These are phyloP conservation scores for Diversispora eburnea DNA, from an alignment of 192 early-diverging fungal genomes.

Conservation along the genomic window DNA sequence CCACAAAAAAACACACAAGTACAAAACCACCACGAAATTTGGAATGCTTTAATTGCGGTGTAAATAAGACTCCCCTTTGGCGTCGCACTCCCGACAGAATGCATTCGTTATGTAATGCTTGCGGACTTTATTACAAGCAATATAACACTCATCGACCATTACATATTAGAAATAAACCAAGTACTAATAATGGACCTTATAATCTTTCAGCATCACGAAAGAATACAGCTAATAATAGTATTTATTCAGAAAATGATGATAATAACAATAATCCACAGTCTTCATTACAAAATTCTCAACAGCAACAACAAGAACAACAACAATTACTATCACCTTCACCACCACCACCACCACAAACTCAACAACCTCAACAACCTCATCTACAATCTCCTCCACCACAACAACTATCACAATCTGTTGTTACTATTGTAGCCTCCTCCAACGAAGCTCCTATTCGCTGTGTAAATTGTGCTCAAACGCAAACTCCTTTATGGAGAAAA, in stretches of 20 bases:
- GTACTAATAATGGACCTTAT: slow-evolving; percentile 37
- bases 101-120: slow-evolving; percentile 84
- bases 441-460: slow-evolving; percentile 35
- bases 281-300: background rate
- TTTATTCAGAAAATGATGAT: background rate
- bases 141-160: slow-evolving; percentile 58
- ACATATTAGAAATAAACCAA: slow-evolving; percentile 54
- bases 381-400: slow-evolving; percentile 26
- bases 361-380: slow-evolving; percentile 21
- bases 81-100: slow-evolving; percentile 68
- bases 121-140: slow-evolving; percentile 66
- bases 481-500: slow-evolving; percentile 77
- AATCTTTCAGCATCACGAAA: slow-evolving; percentile 32
- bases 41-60: slow-evolving; percentile 75
- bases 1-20: slow-evolving; percentile 39
- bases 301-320: slow-evolving; percentile 18
- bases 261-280: background rate
- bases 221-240: background rate
- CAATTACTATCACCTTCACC: background rate
- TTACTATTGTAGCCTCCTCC: slow-evolving; percentile 16
- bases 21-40: slow-evolving; percentile 46
- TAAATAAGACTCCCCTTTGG: slow-evolving; percentile 76
- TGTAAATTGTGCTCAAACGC: slow-evolving; percentile 67
- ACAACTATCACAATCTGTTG: slow-evolving; percentile 29
- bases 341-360: background rate